Base-by-base conservation (phyloP, 306 rosid species). In the Trichosanthes truncata region DNA sequence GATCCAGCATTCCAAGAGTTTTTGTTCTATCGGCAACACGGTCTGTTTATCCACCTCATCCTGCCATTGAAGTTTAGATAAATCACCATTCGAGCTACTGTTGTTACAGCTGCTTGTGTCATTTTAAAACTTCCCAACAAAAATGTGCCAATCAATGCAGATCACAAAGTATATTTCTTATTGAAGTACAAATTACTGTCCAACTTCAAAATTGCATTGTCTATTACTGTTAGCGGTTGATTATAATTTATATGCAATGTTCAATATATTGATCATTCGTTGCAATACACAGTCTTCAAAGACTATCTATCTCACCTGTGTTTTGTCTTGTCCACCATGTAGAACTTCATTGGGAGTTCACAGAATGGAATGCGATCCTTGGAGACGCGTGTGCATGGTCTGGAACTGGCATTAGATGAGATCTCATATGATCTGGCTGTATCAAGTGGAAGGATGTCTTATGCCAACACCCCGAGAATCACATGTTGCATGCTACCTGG, bases 351-450 rank as follows among this genome's bases (percentile, higher is more conserved):
- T 60, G 96, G 96, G 79, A 96, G 89, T 96, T 96, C 99, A 15
- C 97, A 93, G 81, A 87, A 82, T 55, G 99, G 98, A 82, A 90
- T 96, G 97, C 92, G 29, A n/a, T 86, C 97, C 25, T 82, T 96
- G 85, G 99, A 96, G 91, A 89, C 93, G 6, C 99, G 99, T 25
- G 99, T 96, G 9, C 98, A 91, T 79, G 97, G 99, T 74, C 92
- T 96, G 53, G 99, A 96, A 87, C 80, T 93, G 75, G 94, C 97
- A 33, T 72, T 96, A 83, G 99, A 96, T 81, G 99, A 90, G 84
- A 90, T 96, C 82, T 96, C 97, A 60, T 88, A 90, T 82, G 98
- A 93, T 88, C 87, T 96, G 86, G 97, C 98, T 83, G 40, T 88
- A 84, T 82, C 99, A 79, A 93, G 85, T 78, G 96, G 97, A 86